Evolutionary conservation across 148 eudicot genomes (phyloP), one percentile per base, ranked within the genome.

Genomic region (Beta vulgaris): DNA sequence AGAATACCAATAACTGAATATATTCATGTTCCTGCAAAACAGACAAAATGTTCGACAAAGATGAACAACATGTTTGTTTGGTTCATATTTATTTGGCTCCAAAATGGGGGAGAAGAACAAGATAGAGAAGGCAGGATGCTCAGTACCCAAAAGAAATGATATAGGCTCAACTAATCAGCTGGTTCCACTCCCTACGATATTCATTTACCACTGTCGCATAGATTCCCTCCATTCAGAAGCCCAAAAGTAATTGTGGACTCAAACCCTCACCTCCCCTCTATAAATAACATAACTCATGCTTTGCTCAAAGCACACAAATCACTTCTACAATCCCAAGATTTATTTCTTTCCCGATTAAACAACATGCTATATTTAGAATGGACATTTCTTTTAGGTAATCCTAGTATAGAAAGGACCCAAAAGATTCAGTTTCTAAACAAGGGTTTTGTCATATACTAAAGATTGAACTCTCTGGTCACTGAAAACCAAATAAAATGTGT

Each of bases 21-120:
- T 59, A 74, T 39, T 49, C 74, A 62, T 72, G 71, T 29, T 72
- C 72, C 80, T 78, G 77, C 76, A 81, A 72, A 71, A 73, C 58
- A 60, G 63, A 73, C 55, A 77, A 57, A 10, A 32, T 44, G 13
- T 55, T 71, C 54, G 14, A 69, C 69, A 49, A 73, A 68, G 69
- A 79, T 42, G 73, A 54, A 25, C 51, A 31, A 32, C 39, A 26
- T 59, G 28, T 60, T 25, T 31, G 37, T 62, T 63, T 44, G 40
- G 25, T 42, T 70, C 68, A 35, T 77, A 15, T 11, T 61, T 34
- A n/a, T n/a, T 49, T 59, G 59, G 40, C 60, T 46, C 60, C 37
- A 70, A 32, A 42, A 32, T 57, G 28, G 42, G 58, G 58, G 44
- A 58, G 32, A 59, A 36, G 43, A 39, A 35, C 39, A 55, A 32